Conservation (phyloP, 441 rosid species). For the Kokia cookei region DNA sequence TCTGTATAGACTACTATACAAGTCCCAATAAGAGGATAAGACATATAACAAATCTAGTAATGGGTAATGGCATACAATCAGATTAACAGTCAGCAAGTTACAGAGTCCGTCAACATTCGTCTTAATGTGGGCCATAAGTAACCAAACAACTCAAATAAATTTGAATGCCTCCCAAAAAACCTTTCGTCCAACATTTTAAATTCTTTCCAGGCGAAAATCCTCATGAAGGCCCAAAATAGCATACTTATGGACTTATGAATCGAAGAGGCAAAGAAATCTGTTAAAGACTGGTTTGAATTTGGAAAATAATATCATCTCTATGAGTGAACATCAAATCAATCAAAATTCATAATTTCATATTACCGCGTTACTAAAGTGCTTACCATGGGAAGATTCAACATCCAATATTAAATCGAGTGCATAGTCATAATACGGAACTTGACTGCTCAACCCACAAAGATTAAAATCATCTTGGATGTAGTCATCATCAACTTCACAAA, state of each 20-base stretch:
- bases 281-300: not conserved
- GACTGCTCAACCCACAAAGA: conserved; percentile 88
- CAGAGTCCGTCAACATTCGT: not conserved
- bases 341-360: not conserved
- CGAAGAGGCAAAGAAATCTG: not conserved
- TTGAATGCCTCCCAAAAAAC: not conserved
- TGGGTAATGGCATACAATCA: not conserved
- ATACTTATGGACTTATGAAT: not conserved
- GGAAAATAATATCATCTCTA: not conserved
- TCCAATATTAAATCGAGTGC: conserved; percentile 90
- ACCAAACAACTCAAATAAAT: not conserved
- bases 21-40: not conserved
- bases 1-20: not conserved
- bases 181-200: not conserved
- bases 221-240: not conserved
- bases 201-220: not conserved
- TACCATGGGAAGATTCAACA: conserved; percentile 88
- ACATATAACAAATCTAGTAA: not conserved
- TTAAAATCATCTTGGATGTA: conserved; percentile 93
- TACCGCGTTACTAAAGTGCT: conserved; percentile 8
- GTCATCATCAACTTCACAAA: conserved; percentile 93
- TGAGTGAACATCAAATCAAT: not conserved
- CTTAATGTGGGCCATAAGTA: not conserved
- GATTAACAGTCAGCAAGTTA: not conserved
- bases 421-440: conserved; percentile 89